Base-by-base conservation (phyloP, 257 asterid genomes). In the Capsicum pubescens region DNA sequence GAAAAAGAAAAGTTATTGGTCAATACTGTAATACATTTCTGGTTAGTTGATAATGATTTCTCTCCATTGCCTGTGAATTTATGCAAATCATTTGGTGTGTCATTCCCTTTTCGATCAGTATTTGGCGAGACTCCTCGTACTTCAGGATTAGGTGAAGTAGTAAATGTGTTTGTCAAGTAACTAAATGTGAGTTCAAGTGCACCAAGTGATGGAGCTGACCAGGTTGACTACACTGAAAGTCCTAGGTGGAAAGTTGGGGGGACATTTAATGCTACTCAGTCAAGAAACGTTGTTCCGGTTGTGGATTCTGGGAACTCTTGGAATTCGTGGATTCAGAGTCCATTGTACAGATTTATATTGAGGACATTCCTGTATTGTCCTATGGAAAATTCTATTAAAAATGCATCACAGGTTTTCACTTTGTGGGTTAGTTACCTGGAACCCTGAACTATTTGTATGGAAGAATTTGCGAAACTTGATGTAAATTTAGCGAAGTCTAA, bases 1-100 rank as follows among this genome's bases (percentile, higher is more conserved):
- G 97, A 94, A 89, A 87, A 89, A 87, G 98, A 98, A 72, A 94
- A 90, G 87, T 94, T 96, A 89, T 87, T 96, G 86, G 91, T 94
- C 61, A 87, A 87, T 84, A 84, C 93, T 77, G 60, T 94, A 84
- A 87, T 93, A 89, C 92, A 94, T 86, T 96, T 93, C 88, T 96
- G 99, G 99, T 88, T 94, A 88, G 95, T 96, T 68, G 95, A 92
- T 85, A 93, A 91, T 87, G 98, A 94, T 87, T 92, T 94, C 86
- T 93, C 98, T 8, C 98, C 98, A 82, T 80, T 94, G 86, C 92
- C 99, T n/a, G 86, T 88, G 90, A 89, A 77, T 60, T 19, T 92
- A 89, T 89, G 95, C 91, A 94, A 93, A 86, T 91, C 94, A 7
- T 88, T 83, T 85, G 97, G 97, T 46, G 86, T 92, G 71, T 74